Base-by-base conservation (phyloP, 768 basidiomycete genomes). In the Suillus americanus region DNA sequence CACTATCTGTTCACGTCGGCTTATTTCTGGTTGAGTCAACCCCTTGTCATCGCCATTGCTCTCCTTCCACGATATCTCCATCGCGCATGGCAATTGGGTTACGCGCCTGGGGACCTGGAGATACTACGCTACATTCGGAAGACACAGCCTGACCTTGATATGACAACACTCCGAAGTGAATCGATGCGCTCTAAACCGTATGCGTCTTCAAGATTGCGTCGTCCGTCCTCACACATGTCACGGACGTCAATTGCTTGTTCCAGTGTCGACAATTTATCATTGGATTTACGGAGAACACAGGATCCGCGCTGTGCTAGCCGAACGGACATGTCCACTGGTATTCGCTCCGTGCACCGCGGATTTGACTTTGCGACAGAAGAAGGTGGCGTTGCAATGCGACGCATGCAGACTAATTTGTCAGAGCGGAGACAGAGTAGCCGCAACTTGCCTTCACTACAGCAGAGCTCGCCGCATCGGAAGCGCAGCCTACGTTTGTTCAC, bases 321-420 rank as follows among this genome's bases (percentile, higher is more conserved):
- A 64, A 90, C 90, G 62, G 95, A 95, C 72, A 94, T 97, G 95
- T 85, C 90, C 28, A 95, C 94, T 7, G 95, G 95, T 33, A 61
- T 89, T 55, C 83, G 85, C 33, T 84, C 87, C 1, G 77, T 86
- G 23, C 82, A 92, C 67, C 88, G 89, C 40, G 94, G 94, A 16
- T 97, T 95, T 74, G 90, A 92, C 74, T 97, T 97, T 73, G 84
- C 89, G 41, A 87, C 86, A 18, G 95, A 97, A 77, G 95, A 97
- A 74, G 83, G 85, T 63, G 95, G 95, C 45, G 88, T 94, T 46
- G 92, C 91, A 45, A 90, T 94, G 78, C 86, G 85, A 64, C 82
- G 93, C 57, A 89, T 95, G 79, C 93, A 94, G 76, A 91, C 82
- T 62, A 88, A 91, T 72, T 76, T 94, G 37, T 94, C 92, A 2